Evolutionary conservation across 2,329 filamentous ascomycete species (phyloP).

Genomic region (Nemania sp.): DNA sequence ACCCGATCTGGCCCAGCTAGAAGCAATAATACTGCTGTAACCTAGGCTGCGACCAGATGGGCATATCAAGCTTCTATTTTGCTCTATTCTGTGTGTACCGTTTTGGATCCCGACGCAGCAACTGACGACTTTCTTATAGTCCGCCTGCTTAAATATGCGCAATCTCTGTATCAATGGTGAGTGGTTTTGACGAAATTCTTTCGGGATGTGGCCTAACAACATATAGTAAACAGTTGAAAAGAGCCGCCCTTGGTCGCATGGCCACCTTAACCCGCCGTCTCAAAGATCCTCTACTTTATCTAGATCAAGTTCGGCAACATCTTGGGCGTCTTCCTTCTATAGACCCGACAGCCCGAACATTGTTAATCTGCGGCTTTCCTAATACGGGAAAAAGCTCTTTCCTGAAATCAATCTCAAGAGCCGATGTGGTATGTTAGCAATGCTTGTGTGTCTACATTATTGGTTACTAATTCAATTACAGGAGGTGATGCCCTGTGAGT

Average conservation of each 20-base stretch:
- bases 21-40: background rate
- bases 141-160: constrained; percentile 92
- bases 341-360: constrained; percentile 93
- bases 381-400: constrained; percentile 98
- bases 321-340: constrained; percentile 97
- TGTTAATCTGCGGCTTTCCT: constrained; percentile 96
- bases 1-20: background rate
- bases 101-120: background rate
- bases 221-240: constrained; percentile 87
- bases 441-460: background rate
- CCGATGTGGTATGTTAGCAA: constrained; percentile 66
- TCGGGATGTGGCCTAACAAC: background rate
- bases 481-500: constrained; percentile 28
- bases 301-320: constrained; percentile 97
- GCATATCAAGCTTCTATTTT: background rate
- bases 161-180: constrained; percentile 85
- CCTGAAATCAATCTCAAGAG: constrained; percentile 86
- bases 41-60: background rate
- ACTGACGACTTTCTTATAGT: constrained; percentile 51
- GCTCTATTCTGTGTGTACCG: background rate
- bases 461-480: constrained; percentile 15
- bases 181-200: background rate
- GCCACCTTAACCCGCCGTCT: constrained; percentile 93
- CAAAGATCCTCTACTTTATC: constrained; percentile 91
- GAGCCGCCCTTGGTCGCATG: constrained; percentile 95